phyloP scores from a whole-genome alignment of 1,284 basidiomycete species.

The Exobasidium cylindrosporum region DNA sequence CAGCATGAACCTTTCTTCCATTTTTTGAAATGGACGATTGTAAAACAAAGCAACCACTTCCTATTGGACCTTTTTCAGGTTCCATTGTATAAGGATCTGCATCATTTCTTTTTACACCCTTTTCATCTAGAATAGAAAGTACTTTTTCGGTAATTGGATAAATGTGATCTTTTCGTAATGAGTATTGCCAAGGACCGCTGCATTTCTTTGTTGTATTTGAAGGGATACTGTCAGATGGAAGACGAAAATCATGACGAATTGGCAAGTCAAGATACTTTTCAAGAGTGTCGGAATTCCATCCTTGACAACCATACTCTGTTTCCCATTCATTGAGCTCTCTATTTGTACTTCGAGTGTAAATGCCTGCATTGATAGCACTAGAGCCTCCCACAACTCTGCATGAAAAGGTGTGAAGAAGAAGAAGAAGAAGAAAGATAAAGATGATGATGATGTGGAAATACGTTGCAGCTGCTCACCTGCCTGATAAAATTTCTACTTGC shows the following conservation, averaged over 20 bases:
- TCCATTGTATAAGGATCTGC: slow-evolving; percentile 11
- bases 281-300: not conserved
- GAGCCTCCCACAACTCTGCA: slow-evolving; percentile 18
- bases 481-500: not conserved
- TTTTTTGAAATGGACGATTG: slow-evolving; percentile 8
- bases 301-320: not conserved
- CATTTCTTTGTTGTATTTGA: not conserved
- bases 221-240: no score
- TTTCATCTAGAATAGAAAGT: slow-evolving; percentile 6
- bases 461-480: slow-evolving; percentile 12
- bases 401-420: not conserved
- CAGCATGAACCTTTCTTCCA: slow-evolving; percentile 17
- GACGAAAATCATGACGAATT: not conserved
- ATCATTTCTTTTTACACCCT: slow-evolving; percentile 8
- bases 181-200: slow-evolving; percentile 1
- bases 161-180: not conserved
- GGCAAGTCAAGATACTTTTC: not conserved
- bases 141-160: not conserved
- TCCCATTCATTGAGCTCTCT: not conserved
- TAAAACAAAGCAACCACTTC: slow-evolving; percentile 11
- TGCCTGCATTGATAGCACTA: slow-evolving; percentile 17
- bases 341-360: slow-evolving; percentile 11
- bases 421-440: no score
- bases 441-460: no score
- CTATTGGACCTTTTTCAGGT: slow-evolving; percentile 13